A percentile compares a stretch with the other conserved stretches of the same genome.
Conservation (phyloP, 805 yeast species). For the Cyberlindnera samutprakarnensis region DNA sequence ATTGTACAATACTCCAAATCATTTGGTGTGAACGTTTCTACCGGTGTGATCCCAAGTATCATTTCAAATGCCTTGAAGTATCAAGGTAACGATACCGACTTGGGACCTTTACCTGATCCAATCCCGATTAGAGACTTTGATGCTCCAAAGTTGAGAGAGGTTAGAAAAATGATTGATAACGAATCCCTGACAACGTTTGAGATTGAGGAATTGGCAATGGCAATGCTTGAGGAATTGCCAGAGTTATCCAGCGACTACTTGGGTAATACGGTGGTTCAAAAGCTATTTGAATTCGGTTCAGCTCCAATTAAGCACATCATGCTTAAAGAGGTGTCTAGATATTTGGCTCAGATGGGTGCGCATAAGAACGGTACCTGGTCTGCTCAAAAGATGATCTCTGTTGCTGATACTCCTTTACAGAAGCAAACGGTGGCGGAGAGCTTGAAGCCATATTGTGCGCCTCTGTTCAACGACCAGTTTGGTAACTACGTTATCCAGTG, state of each 20-base stretch:
- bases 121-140: slow-evolving; percentile 65
- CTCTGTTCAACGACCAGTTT: slow-evolving; percentile 88
- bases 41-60: slow-evolving; percentile 32
- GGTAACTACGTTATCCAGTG: slow-evolving; percentile 96
- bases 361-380: slow-evolving; percentile 99
- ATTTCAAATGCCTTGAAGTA: slow-evolving; percentile 37
- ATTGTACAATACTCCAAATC: slow-evolving; percentile 22
- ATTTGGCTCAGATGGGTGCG: slow-evolving; percentile 82
- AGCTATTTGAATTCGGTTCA: slow-evolving; percentile 67
- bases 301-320: slow-evolving; percentile 70
- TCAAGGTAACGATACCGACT: slow-evolving; percentile 41
- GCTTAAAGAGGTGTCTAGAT: slow-evolving; percentile 72
- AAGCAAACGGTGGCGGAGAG: slow-evolving; percentile 60
- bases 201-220: slow-evolving; percentile 72
- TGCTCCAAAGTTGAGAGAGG: slow-evolving; percentile 81
- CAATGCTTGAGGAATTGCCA: slow-evolving; percentile 84
- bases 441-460: slow-evolving; percentile 73
- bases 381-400: slow-evolving; percentile 87
- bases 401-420: slow-evolving; percentile 55
- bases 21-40: slow-evolving; percentile 26
- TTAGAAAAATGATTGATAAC: slow-evolving; percentile 65
- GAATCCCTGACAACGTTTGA: slow-evolving; percentile 48
- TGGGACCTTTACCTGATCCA: slow-evolving; percentile 76
- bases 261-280: slow-evolving; percentile 94
- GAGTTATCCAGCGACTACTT: slow-evolving; percentile 87